Evolutionary conservation across 805 yeast species (phyloP).

Genomic region (Lipomyces yamanashiensis): DNA sequence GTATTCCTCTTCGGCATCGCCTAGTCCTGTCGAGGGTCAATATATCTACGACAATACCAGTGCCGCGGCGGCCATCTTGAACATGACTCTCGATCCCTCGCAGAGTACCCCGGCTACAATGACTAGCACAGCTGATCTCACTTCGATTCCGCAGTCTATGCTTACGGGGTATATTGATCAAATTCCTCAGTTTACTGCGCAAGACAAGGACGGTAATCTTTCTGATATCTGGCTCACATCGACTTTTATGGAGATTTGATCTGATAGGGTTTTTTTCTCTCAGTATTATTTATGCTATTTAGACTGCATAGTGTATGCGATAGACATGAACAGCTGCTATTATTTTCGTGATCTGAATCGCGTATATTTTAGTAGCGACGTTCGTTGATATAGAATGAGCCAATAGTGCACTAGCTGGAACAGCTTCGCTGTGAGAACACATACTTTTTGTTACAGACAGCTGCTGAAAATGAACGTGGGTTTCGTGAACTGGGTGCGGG

Average conservation of each 20-base stretch:
- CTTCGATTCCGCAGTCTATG: constrained; percentile 5
- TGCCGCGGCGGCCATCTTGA: not conserved
- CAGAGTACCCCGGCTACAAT: not conserved
- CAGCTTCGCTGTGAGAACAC: no score
- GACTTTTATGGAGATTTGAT: constrained; percentile 17
- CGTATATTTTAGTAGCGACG: no score
- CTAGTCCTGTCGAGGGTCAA: constrained; percentile 24
- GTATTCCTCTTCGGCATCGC: constrained; percentile 24
- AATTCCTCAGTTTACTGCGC: not conserved
- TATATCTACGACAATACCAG: constrained; percentile 3
- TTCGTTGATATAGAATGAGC: no score
- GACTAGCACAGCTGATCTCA: not conserved
- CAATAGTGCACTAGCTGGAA: no score
- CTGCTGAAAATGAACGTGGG: no score
- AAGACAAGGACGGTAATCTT: constrained; percentile 13
- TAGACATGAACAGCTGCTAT: no score
- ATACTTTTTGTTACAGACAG: no score
- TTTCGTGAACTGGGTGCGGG: no score
- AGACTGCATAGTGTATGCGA: not conserved
- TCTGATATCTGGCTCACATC: constrained; percentile 29
- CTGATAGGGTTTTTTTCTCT: not conserved
- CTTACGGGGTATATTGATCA: constrained; percentile 2
- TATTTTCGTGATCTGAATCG: no score
- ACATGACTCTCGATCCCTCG: not conserved
- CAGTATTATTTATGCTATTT: not conserved